Conservation (phyloP, 495 filamentous ascomycete species). For the Penicillium alfredii region DNA sequence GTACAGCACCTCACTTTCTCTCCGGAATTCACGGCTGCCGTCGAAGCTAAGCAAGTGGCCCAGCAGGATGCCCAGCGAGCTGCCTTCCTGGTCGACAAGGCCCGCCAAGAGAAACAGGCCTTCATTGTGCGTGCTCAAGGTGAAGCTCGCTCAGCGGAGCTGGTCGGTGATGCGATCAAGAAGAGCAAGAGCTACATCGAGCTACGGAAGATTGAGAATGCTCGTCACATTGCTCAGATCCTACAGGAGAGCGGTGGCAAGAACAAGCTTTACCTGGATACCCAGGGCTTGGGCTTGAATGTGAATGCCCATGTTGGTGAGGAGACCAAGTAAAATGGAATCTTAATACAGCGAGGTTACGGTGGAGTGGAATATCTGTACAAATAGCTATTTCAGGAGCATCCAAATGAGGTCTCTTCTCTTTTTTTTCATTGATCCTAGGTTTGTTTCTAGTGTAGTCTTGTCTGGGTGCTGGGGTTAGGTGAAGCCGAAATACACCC, state of each 20-base stretch:
- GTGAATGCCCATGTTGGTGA: conserved; percentile 65
- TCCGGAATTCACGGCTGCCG: conserved; percentile 96
- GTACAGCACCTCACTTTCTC: conserved; percentile 94
- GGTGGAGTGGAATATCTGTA: too few relatives aligned
- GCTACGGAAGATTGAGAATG: conserved; percentile 95
- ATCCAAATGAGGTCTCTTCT: conserved; percentile 40
- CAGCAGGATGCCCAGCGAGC: conserved; percentile 97
- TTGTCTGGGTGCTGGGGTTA: neutral
- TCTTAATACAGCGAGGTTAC: too few relatives aligned
- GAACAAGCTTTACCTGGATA: conserved; percentile 93
- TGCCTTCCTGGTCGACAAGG: conserved; percentile 97
- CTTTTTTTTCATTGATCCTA: conserved; percentile 10
- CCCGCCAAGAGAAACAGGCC: conserved; percentile 97
- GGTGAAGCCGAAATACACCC: too few relatives aligned
- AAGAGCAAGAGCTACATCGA: conserved; percentile 96
- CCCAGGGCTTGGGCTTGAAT: conserved; percentile 84
- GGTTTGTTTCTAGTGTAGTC: neutral
- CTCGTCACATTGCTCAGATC: conserved; percentile 74
- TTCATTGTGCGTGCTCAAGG: conserved; percentile 97
- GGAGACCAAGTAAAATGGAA: conserved; percentile 32
- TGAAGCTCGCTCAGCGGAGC: conserved; percentile 95
- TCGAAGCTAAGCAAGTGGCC: conserved; percentile 98
- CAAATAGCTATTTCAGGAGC: conserved; percentile 40
- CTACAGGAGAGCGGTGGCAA: conserved; percentile 77
- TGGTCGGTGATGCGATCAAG: conserved; percentile 99